These are phyloP conservation scores for Nothophytophthora sp. DNA, from an alignment of 352 stramenopile genomes.

Conservation along the genomic window DNA sequence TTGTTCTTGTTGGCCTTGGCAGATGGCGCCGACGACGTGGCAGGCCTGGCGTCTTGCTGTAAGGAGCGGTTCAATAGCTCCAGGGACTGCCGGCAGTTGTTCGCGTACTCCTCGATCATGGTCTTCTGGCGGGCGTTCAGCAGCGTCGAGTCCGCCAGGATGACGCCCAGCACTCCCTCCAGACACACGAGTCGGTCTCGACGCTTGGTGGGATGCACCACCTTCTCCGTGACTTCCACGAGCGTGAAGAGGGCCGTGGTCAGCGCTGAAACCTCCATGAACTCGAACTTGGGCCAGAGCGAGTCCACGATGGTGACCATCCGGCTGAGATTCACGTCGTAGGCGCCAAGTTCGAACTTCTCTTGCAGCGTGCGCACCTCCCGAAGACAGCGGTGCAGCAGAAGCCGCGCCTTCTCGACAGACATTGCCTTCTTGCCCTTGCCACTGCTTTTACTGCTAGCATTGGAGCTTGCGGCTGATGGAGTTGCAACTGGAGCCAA, in stretches of 20 bases:
- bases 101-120: constrained; percentile 43
- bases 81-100: constrained; percentile 46
- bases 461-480: background rate
- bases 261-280: constrained; percentile 34
- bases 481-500: background rate
- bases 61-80: constrained; percentile 24
- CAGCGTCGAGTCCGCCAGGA: constrained; percentile 29
- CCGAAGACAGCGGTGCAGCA: constrained; percentile 27
- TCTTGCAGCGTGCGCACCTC: constrained; percentile 36
- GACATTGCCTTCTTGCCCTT: constrained; percentile 15
- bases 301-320: constrained; percentile 49
- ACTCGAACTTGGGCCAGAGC: constrained; percentile 35
- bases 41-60: background rate
- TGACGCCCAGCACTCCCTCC: constrained; percentile 37
- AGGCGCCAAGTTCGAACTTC: constrained; percentile 40
- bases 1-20: background rate
- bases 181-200: constrained; percentile 54
- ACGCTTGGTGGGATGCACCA: constrained; percentile 33
- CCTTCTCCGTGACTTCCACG: constrained; percentile 44
- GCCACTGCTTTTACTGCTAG: background rate
- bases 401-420: constrained; percentile 23
- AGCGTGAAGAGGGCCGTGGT: constrained; percentile 39
- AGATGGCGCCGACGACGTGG: background rate
- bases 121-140: constrained; percentile 27
- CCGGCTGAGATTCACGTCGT: constrained; percentile 44